Percentiles rank a stretch among this genome's conserved stretches.
phyloP scores from a whole-genome alignment of 1,284 basidiomycete genomes.

The Microbotryomycetes sp. region DNA sequence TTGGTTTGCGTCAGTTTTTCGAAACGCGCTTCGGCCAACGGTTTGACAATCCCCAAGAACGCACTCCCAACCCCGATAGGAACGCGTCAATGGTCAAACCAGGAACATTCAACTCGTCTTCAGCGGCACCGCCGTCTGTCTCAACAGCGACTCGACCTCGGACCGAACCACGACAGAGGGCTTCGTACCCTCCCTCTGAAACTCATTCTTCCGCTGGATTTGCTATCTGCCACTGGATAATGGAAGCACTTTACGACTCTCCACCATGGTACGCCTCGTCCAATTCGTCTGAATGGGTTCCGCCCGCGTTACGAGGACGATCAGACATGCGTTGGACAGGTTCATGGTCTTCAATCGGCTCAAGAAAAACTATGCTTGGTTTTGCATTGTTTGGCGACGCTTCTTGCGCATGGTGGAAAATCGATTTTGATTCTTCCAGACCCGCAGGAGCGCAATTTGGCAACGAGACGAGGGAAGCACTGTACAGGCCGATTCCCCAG shows the following conservation, averaged over 20 bases:
- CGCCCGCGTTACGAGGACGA: constrained; percentile 23
- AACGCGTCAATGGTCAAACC: neutral
- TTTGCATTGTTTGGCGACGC: constrained; percentile 31
- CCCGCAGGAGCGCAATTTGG: neutral
- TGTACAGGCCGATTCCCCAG: constrained; percentile 11
- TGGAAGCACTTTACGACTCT: constrained; percentile 2
- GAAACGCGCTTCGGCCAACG: neutral
- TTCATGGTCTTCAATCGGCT: constrained; percentile 18
- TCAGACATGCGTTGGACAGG: constrained; percentile 28
- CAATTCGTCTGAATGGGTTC: constrained; percentile 6
- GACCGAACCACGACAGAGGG: no score
- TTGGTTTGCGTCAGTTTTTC: constrained; percentile 23
- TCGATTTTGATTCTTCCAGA: constrained; percentile 5
- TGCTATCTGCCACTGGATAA: constrained; percentile 36
- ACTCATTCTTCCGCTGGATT: constrained; percentile 33
- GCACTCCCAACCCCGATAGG: no score
- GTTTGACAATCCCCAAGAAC: neutral
- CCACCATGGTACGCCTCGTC: constrained; percentile 9
- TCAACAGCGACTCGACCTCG: no score
- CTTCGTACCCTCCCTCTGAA: constrained; percentile 30
- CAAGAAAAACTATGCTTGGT: constrained; percentile 16
- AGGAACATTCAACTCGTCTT: constrained; percentile 6
- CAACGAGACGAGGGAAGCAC: constrained; percentile 12
- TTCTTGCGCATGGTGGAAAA: constrained; percentile 18
- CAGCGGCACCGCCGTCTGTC: no score